Conservation (phyloP, 1,284 basidiomycete species). For the Cerioporus squamosus region DNA sequence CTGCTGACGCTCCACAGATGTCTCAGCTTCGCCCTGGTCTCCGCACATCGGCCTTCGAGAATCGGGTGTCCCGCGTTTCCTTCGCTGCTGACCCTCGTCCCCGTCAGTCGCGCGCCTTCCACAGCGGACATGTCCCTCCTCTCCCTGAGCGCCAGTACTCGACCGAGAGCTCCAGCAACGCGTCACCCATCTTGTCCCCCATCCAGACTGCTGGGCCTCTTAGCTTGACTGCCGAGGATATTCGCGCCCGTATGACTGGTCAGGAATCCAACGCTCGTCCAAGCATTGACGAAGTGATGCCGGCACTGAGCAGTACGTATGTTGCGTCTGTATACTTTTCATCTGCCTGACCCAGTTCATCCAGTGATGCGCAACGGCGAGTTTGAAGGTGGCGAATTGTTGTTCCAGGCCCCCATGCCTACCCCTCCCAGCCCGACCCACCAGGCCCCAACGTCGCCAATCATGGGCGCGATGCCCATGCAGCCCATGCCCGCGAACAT, state of each 20-base stretch:
- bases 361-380: conserved; percentile 69
- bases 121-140: conserved; percentile 57
- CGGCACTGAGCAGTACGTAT: conserved; percentile 63
- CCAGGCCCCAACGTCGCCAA: conserved; percentile 39
- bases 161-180: conserved; percentile 38
- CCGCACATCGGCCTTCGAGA: conserved; percentile 40
- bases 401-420: conserved; percentile 37
- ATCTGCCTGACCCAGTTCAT: background rate
- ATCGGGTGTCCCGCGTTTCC: conserved; percentile 61
- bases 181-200: conserved; percentile 53
- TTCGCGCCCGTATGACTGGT: conserved; percentile 45
- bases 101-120: conserved; percentile 53
- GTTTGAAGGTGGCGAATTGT: conserved; percentile 41
- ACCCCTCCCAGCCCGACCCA: conserved; percentile 40
- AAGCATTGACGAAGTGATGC: conserved; percentile 60
- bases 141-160: conserved; percentile 50
- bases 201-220: conserved; percentile 71
- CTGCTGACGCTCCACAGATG: conserved; percentile 43
- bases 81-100: conserved; percentile 75
- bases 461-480: conserved; percentile 49
- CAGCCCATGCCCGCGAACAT: conserved; percentile 47
- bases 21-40: conserved; percentile 57
- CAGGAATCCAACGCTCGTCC: conserved; percentile 30
- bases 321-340: background rate
- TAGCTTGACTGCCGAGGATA: conserved; percentile 69